A percentile compares a stretch with the other conserved stretches of the same genome.
Conservation (phyloP, 331 rosid genomes). For the Acacia concinna region DNA sequence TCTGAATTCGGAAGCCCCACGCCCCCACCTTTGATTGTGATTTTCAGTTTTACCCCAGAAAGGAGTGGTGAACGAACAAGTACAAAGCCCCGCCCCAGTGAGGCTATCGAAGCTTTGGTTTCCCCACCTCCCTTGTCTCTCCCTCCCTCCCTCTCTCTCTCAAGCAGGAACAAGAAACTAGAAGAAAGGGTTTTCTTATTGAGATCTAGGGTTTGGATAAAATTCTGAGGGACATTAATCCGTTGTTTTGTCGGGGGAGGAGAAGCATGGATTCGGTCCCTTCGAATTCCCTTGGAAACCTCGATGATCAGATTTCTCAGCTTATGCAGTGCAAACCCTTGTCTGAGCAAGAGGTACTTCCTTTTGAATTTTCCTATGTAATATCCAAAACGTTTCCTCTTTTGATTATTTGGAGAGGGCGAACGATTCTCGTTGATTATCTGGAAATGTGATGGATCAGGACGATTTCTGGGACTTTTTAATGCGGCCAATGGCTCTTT, state of each 20-base stretch:
- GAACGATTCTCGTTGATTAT: neutral
- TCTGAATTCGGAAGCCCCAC: neutral
- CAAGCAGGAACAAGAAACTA: conserved; percentile 22
- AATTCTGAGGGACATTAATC: conserved; percentile 46
- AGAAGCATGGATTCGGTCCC: conserved; percentile 69
- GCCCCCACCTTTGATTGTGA: neutral
- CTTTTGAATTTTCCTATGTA: neutral
- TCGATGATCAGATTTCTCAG: conserved; percentile 93
- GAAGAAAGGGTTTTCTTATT: conserved; percentile 31
- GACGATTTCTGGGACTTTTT: conserved; percentile 14
- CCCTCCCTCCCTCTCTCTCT: neutral
- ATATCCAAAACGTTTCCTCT: neutral
- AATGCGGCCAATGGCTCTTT: neutral
- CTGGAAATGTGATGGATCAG: conserved; percentile 39
- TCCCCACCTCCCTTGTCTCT: conserved; percentile 42
- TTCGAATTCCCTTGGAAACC: conserved; percentile 84
- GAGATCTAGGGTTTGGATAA: conserved; percentile 50
- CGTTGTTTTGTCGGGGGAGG: conserved; percentile 8
- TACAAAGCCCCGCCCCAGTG: conserved; percentile 19
- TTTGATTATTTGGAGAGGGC: neutral
- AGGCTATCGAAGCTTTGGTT: conserved; percentile 40
- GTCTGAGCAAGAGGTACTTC: conserved; percentile 85
- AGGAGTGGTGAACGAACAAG: conserved; percentile 45
- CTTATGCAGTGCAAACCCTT: conserved; percentile 99
- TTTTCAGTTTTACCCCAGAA: conserved; percentile 29